These are phyloP conservation scores for Claviceps capensis DNA, from an alignment of 2,329 filamentous ascomycete genomes.

Conservation along the genomic window DNA sequence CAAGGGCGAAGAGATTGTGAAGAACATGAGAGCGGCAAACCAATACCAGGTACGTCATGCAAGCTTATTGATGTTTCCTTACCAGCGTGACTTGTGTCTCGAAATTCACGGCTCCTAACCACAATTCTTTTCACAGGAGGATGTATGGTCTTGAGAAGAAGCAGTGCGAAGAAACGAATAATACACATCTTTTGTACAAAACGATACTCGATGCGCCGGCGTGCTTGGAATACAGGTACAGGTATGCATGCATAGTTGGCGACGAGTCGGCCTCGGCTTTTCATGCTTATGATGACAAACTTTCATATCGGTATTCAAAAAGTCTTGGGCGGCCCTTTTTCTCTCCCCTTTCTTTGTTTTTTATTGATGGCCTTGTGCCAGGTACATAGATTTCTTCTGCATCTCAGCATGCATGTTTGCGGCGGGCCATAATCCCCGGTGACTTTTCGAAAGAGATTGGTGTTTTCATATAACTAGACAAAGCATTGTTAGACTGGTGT, in stretches of 20 bases:
- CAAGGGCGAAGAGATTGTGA: conserved; percentile 92
- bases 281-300: conserved; percentile 1
- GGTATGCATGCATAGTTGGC: not conserved
- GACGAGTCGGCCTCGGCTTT: not conserved
- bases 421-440: not conserved
- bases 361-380: not conserved
- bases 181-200: not conserved
- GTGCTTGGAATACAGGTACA: not conserved
- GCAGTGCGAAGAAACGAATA: conserved; percentile 4
- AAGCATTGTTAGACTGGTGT: too few species aligned
- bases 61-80: not conserved
- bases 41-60: conserved; percentile 69
- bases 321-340: not conserved
- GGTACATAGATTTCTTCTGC: not conserved
- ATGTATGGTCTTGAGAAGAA: conserved; percentile 49
- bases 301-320: conserved; percentile 3
- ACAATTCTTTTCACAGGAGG: conserved; percentile 37
- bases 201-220: not conserved
- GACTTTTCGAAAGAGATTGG: not conserved
- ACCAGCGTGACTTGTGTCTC: not conserved
- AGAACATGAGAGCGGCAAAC: conserved; percentile 87
- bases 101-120: not conserved
- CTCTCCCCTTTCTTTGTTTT: not conserved
- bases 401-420: not conserved
- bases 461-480: not conserved